Conservation (phyloP, 2,329 filamentous ascomycete genomes). For the Cryphonectria parasitica region DNA sequence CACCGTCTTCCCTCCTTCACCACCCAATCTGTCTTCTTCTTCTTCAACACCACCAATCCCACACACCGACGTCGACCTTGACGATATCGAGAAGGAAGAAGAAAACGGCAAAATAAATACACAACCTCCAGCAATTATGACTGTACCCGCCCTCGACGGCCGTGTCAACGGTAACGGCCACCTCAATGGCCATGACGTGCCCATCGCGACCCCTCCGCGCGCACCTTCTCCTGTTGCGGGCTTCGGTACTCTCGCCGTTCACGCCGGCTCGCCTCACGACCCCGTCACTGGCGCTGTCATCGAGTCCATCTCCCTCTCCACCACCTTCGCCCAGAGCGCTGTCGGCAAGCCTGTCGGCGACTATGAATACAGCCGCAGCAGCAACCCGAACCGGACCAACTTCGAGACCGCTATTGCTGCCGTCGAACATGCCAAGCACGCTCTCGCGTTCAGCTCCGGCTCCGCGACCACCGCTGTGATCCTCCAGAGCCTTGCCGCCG, state of each 20-base stretch:
- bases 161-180: constrained; percentile 15
- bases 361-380: constrained; percentile 92
- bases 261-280: constrained; percentile 90
- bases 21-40: not conserved
- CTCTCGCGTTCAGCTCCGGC: constrained; percentile 91
- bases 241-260: constrained; percentile 93
- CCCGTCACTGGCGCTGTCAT: constrained; percentile 93
- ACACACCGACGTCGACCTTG: not conserved
- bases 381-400: constrained; percentile 94
- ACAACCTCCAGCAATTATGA: constrained; percentile 12
- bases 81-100: not conserved
- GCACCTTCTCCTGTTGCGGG: constrained; percentile 74
- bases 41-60: not conserved
- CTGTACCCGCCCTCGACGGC: constrained; percentile 24
- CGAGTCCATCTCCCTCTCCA: constrained; percentile 92
- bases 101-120: not conserved
- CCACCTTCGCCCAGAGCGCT: constrained; percentile 89
- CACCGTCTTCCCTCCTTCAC: not conserved
- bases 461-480: constrained; percentile 93
- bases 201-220: constrained; percentile 69
- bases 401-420: constrained; percentile 92
- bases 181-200: constrained; percentile 35
- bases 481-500: constrained; percentile 86
- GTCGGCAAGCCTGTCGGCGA: constrained; percentile 85
- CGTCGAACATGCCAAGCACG: constrained; percentile 89